Conservation (phyloP, 495 filamentous ascomycete species). For the Cercophora newfieldiana region DNA sequence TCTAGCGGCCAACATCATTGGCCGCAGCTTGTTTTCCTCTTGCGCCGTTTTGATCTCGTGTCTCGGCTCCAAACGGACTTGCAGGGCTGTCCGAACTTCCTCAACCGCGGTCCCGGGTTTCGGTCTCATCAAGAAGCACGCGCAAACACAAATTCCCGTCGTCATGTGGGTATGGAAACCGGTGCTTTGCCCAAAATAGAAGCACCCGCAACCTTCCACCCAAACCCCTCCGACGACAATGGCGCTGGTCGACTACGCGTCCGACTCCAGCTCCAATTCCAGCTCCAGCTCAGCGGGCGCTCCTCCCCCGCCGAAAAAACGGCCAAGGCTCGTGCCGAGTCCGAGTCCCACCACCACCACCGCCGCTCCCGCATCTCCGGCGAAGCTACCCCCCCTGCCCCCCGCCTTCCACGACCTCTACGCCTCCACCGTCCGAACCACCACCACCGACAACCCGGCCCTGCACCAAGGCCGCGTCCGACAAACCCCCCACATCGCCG, state of each 20-base stretch:
- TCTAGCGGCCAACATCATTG: neutral
- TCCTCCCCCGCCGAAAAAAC: neutral
- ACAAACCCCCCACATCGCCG: slow-evolving; percentile 78
- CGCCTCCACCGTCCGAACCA: slow-evolving; percentile 71
- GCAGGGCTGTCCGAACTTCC: neutral
- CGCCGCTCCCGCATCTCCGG: neutral
- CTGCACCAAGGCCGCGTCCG: slow-evolving; percentile 84
- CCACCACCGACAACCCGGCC: slow-evolving; percentile 74
- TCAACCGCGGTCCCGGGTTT: neutral
- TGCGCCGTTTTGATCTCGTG: neutral
- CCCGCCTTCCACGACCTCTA: slow-evolving; percentile 85
- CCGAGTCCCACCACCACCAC: neutral
- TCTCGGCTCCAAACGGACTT: neutral
- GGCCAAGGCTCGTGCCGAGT: neutral
- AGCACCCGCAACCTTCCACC: neutral
- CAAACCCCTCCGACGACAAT: slow-evolving; percentile 34
- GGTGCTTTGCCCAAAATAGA: neutral
- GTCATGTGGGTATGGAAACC: neutral
- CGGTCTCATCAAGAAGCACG: too few relatives aligned
- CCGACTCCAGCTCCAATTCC: slow-evolving; percentile 52
- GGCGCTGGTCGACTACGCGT: slow-evolving; percentile 74
- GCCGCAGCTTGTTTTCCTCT: neutral
- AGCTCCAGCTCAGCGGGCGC: slow-evolving; percentile 41
- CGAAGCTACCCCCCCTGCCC: slow-evolving; percentile 76
- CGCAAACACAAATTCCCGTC: neutral